Evolutionary conservation across 129 eudicot species (phyloP), one percentile per base, ranked within the genome.

Genomic region (Lactuca sativa): DNA sequence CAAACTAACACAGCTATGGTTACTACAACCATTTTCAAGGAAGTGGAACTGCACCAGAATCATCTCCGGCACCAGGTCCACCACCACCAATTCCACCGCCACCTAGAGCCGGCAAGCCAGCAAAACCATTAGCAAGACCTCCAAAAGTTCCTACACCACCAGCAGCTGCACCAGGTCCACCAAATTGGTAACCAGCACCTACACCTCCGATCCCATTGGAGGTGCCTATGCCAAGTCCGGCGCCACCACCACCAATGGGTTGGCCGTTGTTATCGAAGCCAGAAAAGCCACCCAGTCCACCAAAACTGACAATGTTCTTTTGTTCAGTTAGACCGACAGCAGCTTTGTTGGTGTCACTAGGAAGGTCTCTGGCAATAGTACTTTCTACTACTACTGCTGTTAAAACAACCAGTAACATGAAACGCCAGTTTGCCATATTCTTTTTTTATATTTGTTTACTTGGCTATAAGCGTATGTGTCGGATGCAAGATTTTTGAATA

Each of bases 41-140:
- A 64, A 74, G 67, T 25, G 86, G 78, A 61, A 31, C 69, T 0
- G 51, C 66, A 62, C 80, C 80, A n/a, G 17, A 15, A 13, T 66
- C 75, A 7, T 32, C 73, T 38, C 81, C 85, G 0, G 77, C 86
- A 36, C 77, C 80, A 14, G 67, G 73, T 43, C 78, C 85, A 4
- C 76, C 79, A 11, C 80, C 82, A 21, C 77, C 82, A 56, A 73
- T 56, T n/a, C 86, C 86, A 30, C 78, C 65, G 6, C 86, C 86
- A 15, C 78, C 80, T 6, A 74, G 77, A 59, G 78, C 85, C 8
- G 81, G 81, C 52, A 81, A 44, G 66, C 74, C 81, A 13, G 55
- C 85, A 52, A 75, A 73, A 12, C 81, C 81, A 36, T 64, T 71
- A 47, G 80, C 78, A 32, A 77, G 74, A 47, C 82, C 86, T 43